phyloP scores from a whole-genome alignment of 257 asterid genomes.

The Ophiorrhiza pumila region DNA sequence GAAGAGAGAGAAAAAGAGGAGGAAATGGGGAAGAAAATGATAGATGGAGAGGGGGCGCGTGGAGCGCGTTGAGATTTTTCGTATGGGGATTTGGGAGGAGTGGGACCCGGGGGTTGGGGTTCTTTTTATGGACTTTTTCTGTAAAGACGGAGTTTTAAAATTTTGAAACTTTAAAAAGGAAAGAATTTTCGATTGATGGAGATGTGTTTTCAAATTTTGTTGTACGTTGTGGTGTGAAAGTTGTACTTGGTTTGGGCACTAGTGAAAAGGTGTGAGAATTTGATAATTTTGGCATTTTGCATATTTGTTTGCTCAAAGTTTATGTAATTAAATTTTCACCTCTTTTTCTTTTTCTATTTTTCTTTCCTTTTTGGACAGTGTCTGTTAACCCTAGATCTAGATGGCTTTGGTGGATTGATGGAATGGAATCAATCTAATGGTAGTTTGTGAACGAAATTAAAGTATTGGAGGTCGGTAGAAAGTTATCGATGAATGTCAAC shows the following conservation, averaged over 20 bases:
- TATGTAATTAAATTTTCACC: too few relatives aligned
- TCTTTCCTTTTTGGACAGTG: too few relatives aligned
- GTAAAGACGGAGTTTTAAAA: background rate
- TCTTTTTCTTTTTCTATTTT: too few relatives aligned
- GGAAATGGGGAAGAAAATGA: background rate
- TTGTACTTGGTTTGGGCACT: background rate
- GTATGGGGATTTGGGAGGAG: background rate
- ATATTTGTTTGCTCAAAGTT: too few relatives aligned
- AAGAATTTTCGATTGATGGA: background rate
- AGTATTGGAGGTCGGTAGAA: too few relatives aligned
- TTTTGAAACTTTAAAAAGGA: background rate
- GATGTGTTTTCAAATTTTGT: background rate
- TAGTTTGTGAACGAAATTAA: too few relatives aligned
- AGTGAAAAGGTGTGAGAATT: too few relatives aligned
- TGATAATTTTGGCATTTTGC: too few relatives aligned
- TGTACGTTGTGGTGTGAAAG: background rate
- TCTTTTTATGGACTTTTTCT: background rate
- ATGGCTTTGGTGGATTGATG: too few relatives aligned
- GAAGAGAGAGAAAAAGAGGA: background rate
- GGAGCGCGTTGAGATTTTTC: background rate
- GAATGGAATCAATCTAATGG: too few relatives aligned
- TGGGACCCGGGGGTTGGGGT: conserved; percentile 5
- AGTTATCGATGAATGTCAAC: too few relatives aligned
- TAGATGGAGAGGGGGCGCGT: background rate
- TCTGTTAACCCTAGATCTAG: too few relatives aligned